Base-by-base conservation (phyloP, 192 early-diverging fungal species). In the Linnemannia exigua region DNA sequence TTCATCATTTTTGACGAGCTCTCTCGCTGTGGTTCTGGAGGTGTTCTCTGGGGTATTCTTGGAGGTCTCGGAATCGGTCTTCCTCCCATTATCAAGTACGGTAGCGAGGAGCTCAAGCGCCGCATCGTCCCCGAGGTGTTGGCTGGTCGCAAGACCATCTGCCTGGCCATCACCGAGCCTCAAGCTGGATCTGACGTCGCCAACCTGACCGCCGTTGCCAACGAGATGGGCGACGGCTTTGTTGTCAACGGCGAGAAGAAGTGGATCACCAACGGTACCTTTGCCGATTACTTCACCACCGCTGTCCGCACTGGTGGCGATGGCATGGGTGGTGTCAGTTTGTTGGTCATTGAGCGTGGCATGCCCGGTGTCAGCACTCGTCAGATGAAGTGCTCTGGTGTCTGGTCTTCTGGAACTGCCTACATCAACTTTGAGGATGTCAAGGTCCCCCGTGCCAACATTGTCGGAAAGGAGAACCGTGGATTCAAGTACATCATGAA, bases 201-300 rank as follows among this genome's bases (percentile, higher is more conserved):
- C 67, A 93, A 92, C 81, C 82, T 97, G 28, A 83, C 79, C 48
- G 91, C 91, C 38, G 91, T 92, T 70, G 96, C 95, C 36, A 93
- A 92, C 74, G 87, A 91, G 79, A 78, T 89, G 37, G 89, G 92
- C 37, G 92, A 93, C 76, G 96, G 95, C 11, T 96, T 92, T 80
- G 89, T 96, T 48, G 92, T 95, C 67, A 96, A 96, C 73, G 96
- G 96, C 12, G 96, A 96, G 79, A 96, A 96, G 91, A 95, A 94
- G 82, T 97, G 94, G 94, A 91, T 94, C 70, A 95, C 95, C n/a
- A 96, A 95, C 86, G 95, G 96, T 78, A 90, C 91, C 19, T 97
- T 93, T 89, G 93, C 95, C 19, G 95, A 96, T 75, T 96, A 93
- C 88, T 97, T 97, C 76, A 96, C 95, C 8, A 90, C 93, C 9